Evolutionary conservation across 352 stramenopile genomes (phyloP).

Genomic region (Phytophthora gonapodyides): DNA sequence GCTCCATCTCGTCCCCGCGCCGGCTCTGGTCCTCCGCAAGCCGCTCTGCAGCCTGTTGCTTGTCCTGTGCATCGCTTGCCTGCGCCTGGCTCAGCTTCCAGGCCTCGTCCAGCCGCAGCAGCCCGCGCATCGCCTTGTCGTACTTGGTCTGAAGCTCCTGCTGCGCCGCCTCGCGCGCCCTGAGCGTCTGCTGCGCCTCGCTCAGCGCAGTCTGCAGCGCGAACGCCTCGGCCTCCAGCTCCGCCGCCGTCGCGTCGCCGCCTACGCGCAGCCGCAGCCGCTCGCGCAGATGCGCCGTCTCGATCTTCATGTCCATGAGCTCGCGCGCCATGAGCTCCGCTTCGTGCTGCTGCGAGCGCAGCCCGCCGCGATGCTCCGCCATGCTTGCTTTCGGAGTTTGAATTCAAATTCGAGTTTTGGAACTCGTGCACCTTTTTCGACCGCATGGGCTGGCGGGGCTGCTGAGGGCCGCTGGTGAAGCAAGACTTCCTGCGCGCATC

Average conservation of each 20-base stretch:
- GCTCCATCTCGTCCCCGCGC: conserved; percentile 28
- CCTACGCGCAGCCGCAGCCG: conserved; percentile 73
- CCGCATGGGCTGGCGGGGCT: too few relatives aligned
- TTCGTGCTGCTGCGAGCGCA: conserved; percentile 56
- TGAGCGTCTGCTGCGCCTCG: conserved; percentile 58
- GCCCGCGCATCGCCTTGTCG: conserved; percentile 66
- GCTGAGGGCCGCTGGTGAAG: too few relatives aligned
- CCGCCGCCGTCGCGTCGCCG: conserved; percentile 69
- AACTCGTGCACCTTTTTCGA: neutral
- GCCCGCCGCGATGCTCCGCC: conserved; percentile 21
- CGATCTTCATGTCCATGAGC: conserved; percentile 87
- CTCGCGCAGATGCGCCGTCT: conserved; percentile 76
- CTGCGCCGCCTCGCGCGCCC: conserved; percentile 45
- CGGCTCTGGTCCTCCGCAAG: conserved; percentile 10
- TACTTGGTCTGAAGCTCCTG: conserved; percentile 62
- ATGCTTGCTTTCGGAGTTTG: conserved; percentile 11
- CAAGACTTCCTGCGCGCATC: too few relatives aligned
- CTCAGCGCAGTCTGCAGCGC: conserved; percentile 60
- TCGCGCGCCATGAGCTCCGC: conserved; percentile 64
- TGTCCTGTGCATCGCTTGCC: conserved; percentile 22
- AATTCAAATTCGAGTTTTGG: conserved; percentile 1
- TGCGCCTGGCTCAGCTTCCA: conserved; percentile 64
- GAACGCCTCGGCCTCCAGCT: conserved; percentile 82
- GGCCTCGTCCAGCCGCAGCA: conserved; percentile 72
- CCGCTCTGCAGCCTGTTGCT: conserved; percentile 28